These are phyloP conservation scores for Ogataea populi-albae DNA, from an alignment of 805 yeast species.

Conservation along the genomic window DNA sequence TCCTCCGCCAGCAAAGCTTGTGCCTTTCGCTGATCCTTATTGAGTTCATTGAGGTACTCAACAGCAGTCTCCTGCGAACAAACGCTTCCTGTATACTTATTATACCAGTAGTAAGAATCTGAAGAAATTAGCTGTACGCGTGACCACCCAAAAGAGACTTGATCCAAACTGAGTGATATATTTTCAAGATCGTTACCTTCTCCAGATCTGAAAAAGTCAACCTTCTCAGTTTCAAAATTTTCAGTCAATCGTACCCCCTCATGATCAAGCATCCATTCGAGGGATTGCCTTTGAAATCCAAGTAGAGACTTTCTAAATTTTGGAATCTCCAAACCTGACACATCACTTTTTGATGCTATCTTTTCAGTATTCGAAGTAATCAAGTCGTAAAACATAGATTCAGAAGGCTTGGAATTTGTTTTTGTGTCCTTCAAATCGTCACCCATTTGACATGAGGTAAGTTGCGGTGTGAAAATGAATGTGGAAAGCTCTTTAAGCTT, in stretches of 20 bases:
- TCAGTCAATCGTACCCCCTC: conserved; percentile 44
- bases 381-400: conserved; percentile 44
- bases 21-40: conserved; percentile 29
- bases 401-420: conserved; percentile 20
- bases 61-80: conserved; percentile 34
- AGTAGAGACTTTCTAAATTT: conserved; percentile 23
- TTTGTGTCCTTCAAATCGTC: conserved; percentile 4
- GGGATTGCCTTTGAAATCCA: conserved; percentile 51
- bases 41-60: conserved; percentile 19
- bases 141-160: conserved; percentile 54
- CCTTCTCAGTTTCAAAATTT: conserved; percentile 15
- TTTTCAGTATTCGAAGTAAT: conserved; percentile 44
- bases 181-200: conserved; percentile 19
- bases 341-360: conserved; percentile 8
- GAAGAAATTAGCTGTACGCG: conserved; percentile 18
- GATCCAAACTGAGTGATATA: conserved; percentile 36
- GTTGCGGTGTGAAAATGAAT: conserved; percentile 14
- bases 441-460: conserved; percentile 26
- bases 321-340: conserved; percentile 11
- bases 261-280: conserved; percentile 52
- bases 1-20: conserved; percentile 84
- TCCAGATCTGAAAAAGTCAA: conserved; percentile 18
- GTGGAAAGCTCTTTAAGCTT: conserved; percentile 17
- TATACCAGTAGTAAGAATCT: conserved; percentile 39
- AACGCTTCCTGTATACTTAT: conserved; percentile 48